Conservation (phyloP, 2,329 filamentous ascomycete species). For the Botrytis aclada region DNA sequence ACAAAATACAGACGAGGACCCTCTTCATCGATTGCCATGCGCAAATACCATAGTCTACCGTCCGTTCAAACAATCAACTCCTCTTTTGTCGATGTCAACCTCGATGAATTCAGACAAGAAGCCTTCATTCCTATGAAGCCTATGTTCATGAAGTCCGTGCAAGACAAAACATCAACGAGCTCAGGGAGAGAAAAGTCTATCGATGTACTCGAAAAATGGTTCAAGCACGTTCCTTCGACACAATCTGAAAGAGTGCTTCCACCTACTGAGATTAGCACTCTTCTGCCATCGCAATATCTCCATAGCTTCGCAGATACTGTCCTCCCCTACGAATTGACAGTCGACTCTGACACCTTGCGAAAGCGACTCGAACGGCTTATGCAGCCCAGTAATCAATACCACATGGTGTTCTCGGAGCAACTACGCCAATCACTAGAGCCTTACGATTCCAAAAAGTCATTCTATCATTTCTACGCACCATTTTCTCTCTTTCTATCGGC, state of each 20-base stretch:
- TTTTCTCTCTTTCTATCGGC: slow-evolving; percentile 32
- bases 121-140: slow-evolving; percentile 55
- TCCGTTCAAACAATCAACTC: slow-evolving; percentile 21
- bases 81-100: slow-evolving; percentile 27
- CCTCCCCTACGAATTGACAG: slow-evolving; percentile 58
- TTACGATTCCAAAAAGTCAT: slow-evolving; percentile 34
- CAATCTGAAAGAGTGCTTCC: not conserved
- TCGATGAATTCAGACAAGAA: slow-evolving; percentile 49
- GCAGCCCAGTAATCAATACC: not conserved
- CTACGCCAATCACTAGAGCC: not conserved
- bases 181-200: slow-evolving; percentile 42
- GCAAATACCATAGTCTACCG: slow-evolving; percentile 2
- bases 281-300: slow-evolving; percentile 35
- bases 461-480: slow-evolving; percentile 47
- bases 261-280: not conserved
- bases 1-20: not conserved
- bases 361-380: not conserved
- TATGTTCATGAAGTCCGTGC: slow-evolving; percentile 44
- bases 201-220: slow-evolving; percentile 60
- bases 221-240: slow-evolving; percentile 36
- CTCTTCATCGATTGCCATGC: not conserved
- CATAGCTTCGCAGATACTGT: slow-evolving; percentile 44
- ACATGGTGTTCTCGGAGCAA: not conserved
- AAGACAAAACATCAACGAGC: slow-evolving; percentile 13
- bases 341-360: slow-evolving; percentile 10